Percentiles rank a stretch among this genome's conserved stretches.
These are phyloP conservation scores for Craspedostauros australis DNA, from an alignment of 108 stramenopile genomes.

Conservation along the genomic window DNA sequence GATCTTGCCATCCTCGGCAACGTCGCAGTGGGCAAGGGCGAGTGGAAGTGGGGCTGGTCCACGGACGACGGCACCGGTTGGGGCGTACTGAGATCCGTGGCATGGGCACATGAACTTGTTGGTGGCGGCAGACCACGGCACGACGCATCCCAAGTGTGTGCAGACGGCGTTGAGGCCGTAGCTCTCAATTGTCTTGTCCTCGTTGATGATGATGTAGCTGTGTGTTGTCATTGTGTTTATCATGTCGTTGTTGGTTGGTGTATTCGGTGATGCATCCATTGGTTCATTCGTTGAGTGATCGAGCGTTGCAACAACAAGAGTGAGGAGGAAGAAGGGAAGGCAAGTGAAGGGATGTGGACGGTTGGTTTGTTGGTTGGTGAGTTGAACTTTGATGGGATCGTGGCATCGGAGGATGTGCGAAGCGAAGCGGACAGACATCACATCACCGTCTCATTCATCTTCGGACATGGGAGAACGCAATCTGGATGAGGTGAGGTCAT, in stretches of 20 bases:
- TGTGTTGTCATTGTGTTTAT: too few species aligned
- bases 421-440: too few species aligned
- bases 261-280: too few species aligned
- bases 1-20: conserved; percentile 82
- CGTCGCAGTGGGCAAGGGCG: conserved; percentile 89
- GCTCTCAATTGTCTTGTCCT: conserved; percentile 81
- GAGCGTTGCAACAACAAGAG: conserved; percentile 1
- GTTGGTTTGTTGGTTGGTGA: too few species aligned
- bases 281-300: too few species aligned
- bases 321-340: background rate
- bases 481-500: too few species aligned
- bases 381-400: too few species aligned
- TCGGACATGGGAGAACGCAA: too few species aligned
- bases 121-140: conserved; percentile 95
- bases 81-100: conserved; percentile 97
- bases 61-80: conserved; percentile 90
- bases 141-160: conserved; percentile 98
- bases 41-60: conserved; percentile 96
- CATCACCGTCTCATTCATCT: too few species aligned
- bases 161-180: conserved; percentile 91
- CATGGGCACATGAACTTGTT: conserved; percentile 99
- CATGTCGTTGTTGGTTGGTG: too few species aligned
- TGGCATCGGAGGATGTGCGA: too few species aligned
- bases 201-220: conserved; percentile 94
- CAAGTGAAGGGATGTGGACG: too few species aligned